Base-by-base conservation (phyloP, 495 filamentous ascomycete genomes). In the Achaetomiella virescens region DNA sequence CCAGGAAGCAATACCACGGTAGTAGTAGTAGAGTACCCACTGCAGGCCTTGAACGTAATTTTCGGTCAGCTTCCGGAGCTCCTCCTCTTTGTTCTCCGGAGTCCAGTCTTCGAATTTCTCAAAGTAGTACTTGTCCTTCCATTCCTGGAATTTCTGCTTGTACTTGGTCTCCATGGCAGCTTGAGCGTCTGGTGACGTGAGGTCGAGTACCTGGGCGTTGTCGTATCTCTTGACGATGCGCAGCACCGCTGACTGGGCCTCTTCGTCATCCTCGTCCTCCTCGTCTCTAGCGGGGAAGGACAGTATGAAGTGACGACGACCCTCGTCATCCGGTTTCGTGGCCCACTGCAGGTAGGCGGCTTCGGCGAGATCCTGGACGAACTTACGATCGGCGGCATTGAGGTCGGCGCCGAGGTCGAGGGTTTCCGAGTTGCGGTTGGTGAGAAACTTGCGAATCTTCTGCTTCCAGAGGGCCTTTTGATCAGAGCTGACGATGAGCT, bases 11-110 rank as follows among this genome's bases (percentile, higher is more conserved):
- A 99, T 91, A 47, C 95, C 93, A 50, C 87, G 84, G 67, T 99
- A 97, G 67, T 99, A 99, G 72, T 98, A 98, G 72, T 86, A 96
- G 36, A 99, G 75, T 33, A 99, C 95, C 95, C 95, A 99, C 65
- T 99, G 95, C 48, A 99, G 72, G 25, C 95, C 95, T 75, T 97
- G 89, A 6, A 99, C 87, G 69, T 99, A 99, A 73, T 97, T 99
- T 72, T 96, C 90, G 1, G 89, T 84, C 59, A 99, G 75, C 57
- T 89, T 85, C 40, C 77, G 84, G 66, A 97, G 78, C 65, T 96
- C 89, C 18, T 83, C 77, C 45, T 95, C 83, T 64, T 91, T 87
- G 43, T 61, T 68, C 43, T 91, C 84, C 17, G 86, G 75, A n/a
- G 85, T 84, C 88, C 91, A 97, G 18, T 71, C 67, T 37, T 82